These are phyloP conservation scores for Lachancea sp. DNA, from an alignment of 805 yeast genomes.

Conservation along the genomic window DNA sequence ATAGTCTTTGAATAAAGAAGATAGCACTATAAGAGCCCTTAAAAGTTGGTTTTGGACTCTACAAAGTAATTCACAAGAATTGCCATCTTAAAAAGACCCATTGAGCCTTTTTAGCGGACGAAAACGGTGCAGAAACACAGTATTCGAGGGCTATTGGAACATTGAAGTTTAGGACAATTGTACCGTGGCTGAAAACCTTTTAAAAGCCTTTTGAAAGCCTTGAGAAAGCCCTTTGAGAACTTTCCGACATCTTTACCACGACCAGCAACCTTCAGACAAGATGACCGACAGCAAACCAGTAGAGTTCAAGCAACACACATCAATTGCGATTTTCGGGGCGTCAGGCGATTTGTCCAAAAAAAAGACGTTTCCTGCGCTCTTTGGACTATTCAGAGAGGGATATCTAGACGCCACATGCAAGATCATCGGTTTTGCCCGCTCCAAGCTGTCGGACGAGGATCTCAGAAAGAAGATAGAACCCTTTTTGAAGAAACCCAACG, in stretches of 20 bases:
- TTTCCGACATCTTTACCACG: too few relatives aligned
- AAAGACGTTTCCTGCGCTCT: constrained; percentile 86
- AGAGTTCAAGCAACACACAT: constrained; percentile 56
- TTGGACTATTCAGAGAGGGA: constrained; percentile 72
- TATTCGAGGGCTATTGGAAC: too few relatives aligned
- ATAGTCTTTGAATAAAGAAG: too few relatives aligned
- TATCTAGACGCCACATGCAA: constrained; percentile 61
- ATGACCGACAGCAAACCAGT: constrained; percentile 11
- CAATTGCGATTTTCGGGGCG: constrained; percentile 85
- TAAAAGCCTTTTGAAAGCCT: not conserved
- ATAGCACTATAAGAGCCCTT: too few relatives aligned
- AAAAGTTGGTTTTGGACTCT: not conserved
- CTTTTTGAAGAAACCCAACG: constrained; percentile 51
- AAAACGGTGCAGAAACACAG: too few relatives aligned
- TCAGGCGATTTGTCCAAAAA: constrained; percentile 93
- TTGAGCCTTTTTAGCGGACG: not conserved
- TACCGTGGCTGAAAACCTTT: too few relatives aligned
- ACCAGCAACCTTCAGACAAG: not conserved
- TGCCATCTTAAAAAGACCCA: not conserved
- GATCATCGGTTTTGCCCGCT: constrained; percentile 90
- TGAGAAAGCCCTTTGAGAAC: not conserved
- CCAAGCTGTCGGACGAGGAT: constrained; percentile 61
- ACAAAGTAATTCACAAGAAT: not conserved
- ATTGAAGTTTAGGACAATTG: too few relatives aligned
- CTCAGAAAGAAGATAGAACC: constrained; percentile 60